A percentile compares a stretch with the other conserved stretches of the same genome.
These are phyloP conservation scores for Guadua angustifolia DNA, from an alignment of 176 grass and related monocot species.

Conservation along the genomic window DNA sequence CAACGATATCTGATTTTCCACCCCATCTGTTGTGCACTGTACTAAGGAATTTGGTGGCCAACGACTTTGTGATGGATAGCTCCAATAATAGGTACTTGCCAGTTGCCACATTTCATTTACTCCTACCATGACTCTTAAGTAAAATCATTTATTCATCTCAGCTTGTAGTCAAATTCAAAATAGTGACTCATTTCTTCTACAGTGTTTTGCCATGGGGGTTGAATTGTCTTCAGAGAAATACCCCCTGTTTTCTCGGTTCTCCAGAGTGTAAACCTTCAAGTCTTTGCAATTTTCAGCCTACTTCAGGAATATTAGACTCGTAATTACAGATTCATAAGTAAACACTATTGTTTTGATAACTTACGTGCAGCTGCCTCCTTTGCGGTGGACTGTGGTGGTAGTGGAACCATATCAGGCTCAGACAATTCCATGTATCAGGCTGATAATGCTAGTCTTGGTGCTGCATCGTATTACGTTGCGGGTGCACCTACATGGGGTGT, in stretches of 20 bases:
- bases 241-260: conserved; percentile 67
- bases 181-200: not conserved
- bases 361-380: conserved; percentile 64
- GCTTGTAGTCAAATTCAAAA: conserved; percentile 7
- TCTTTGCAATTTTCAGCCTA: not conserved
- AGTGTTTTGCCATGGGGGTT: conserved; percentile 61
- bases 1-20: conserved; percentile 24
- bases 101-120: conserved; percentile 7
- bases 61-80: conserved; percentile 60
- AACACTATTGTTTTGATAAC: not conserved
- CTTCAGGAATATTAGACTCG: not conserved
- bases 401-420: conserved; percentile 49
- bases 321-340: not conserved
- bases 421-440: conserved; percentile 57
- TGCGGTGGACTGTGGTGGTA: conserved; percentile 69
- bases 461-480: conserved; percentile 63
- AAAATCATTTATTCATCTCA: not conserved
- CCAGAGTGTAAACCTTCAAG: conserved; percentile 59
- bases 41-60: conserved; percentile 55
- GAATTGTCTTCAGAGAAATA: conserved; percentile 69
- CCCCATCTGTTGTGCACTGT: not conserved
- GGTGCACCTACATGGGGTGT: conserved; percentile 66
- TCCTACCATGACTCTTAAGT: not conserved
- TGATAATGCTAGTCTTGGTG: conserved; percentile 47
- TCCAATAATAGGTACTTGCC: conserved; percentile 62